Evolutionary conservation across 345 rosid species (phyloP), one percentile per base, ranked within the genome.

Genomic region (Citropsis articulata): DNA sequence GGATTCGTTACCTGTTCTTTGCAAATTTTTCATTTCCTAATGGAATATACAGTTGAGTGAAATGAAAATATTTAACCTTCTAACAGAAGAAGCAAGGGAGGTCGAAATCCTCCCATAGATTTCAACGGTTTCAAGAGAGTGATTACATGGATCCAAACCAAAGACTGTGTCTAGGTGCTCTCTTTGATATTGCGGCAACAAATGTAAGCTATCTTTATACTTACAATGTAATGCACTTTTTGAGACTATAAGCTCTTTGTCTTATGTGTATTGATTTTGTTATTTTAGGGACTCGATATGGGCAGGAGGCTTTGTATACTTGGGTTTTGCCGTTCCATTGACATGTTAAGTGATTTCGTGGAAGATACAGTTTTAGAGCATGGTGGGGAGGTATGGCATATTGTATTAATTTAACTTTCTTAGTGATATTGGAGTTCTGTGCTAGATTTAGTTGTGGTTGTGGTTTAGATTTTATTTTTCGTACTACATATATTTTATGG

Each of bases 291-390:
- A 76, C 95, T 92, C 73, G 97, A 96, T 82, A 85, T 67, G 89
- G 97, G 98, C 77, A 88, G 98, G 89, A 86, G 95, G 81, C 90
- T 96, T n/a, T 96, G 98, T 82, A 96, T 96, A 53, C 88, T 84
- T 82, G 99, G 99, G 24, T 96, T 91, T 82, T 94, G 99, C 84
- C 97, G 98, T 53, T 96, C 99, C 42, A 86, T 94, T 82, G 98
- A 96, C 86, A 96, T 94, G 99, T 91, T 96, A 56, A 94, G 92
- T 75, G 98, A 96, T 89, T 97, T 91, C 40, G 97, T 96, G 66
- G 94, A 92, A 85, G 99, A 92, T 70, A 91, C 94, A 45, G 98
- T 94, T 56, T 83, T 94, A 77, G 98, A 91, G 85, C 90, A 93
- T 70, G 98, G 99, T 74, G 98, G 97, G 67, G 98, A 93, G 93